Percentiles rank a stretch among this genome's conserved stretches.
These are phyloP conservation scores for Melampsora americana DNA, from an alignment of 1,284 basidiomycete genomes.

Conservation along the genomic window DNA sequence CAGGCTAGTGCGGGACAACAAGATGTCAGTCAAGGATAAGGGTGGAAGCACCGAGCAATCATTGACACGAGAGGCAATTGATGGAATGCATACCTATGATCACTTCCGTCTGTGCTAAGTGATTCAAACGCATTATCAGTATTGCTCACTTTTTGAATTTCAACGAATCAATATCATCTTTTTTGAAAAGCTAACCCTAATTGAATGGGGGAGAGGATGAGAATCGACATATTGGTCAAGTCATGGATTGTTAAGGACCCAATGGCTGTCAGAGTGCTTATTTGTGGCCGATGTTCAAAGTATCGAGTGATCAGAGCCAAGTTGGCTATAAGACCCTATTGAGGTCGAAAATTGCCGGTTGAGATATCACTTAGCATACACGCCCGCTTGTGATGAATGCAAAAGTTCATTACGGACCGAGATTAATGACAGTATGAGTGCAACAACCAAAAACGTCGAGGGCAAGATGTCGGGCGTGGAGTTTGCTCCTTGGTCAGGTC, in stretches of 20 bases:
- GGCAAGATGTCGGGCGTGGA: neutral
- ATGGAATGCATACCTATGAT: neutral
- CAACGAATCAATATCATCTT: neutral
- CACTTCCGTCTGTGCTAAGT: neutral
- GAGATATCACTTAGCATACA: neutral
- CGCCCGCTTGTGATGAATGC: neutral
- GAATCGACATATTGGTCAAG: constrained; percentile 18
- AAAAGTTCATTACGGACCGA: constrained; percentile 4
- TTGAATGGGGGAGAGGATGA: constrained; percentile 13
- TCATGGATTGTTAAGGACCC: constrained; percentile 38
- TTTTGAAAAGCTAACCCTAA: neutral
- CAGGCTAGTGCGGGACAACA: neutral
- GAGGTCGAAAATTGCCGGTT: neutral
- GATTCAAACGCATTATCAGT: neutral
- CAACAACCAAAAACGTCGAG: neutral
- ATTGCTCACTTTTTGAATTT: neutral
- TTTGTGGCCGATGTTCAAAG: constrained; percentile 32
- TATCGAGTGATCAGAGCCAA: constrained; percentile 31
- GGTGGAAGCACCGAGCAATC: neutral
- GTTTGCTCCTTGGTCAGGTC: neutral
- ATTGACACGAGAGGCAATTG: neutral
- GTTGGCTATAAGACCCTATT: constrained; percentile 33
- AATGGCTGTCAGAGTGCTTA: constrained; percentile 34
- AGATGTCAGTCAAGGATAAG: neutral
- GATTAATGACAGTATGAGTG: constrained; percentile 7